phyloP scores from a whole-genome alignment of 2,329 filamentous ascomycete species.

The Pseudogymnoascus pannorum region DNA sequence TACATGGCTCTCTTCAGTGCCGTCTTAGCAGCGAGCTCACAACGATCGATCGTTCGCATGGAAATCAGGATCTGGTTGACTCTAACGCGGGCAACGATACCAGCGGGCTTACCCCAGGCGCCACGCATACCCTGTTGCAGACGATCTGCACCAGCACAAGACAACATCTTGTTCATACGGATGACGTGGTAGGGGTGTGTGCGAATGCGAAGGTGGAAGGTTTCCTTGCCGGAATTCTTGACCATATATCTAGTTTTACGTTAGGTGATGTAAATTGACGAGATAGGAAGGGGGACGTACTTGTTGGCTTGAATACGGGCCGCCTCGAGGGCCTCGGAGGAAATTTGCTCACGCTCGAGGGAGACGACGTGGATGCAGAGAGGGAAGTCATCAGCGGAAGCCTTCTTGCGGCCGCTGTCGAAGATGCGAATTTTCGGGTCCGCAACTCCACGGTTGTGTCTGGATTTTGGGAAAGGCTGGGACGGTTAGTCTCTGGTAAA shows the following conservation, averaged over 20 bases:
- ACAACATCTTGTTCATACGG: slow-evolving; percentile 99
- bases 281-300: slow-evolving; percentile 37
- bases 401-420: slow-evolving; percentile 97
- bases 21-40: slow-evolving; percentile 46
- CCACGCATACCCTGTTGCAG: slow-evolving; percentile 99
- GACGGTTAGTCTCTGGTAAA: slow-evolving; percentile 14
- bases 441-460: slow-evolving; percentile 99
- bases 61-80: slow-evolving; percentile 99
- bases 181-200: slow-evolving; percentile 99
- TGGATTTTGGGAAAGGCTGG: slow-evolving; percentile 96
- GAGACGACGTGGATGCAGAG: slow-evolving; percentile 98
- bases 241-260: slow-evolving; percentile 46
- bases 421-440: slow-evolving; percentile 89
- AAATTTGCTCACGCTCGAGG: slow-evolving; percentile 99
- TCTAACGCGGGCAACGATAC: slow-evolving; percentile 98
- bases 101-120: slow-evolving; percentile 99
- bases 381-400: slow-evolving; percentile 98
- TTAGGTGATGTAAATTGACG: slow-evolving; percentile 36
- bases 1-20: slow-evolving; percentile 98
- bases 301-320: slow-evolving; percentile 99
- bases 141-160: slow-evolving; percentile 99
- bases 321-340: slow-evolving; percentile 97
- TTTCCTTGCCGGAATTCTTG: slow-evolving; percentile 65
- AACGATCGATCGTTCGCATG: slow-evolving; percentile 88
- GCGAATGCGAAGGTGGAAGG: slow-evolving; percentile 69